Evolutionary conservation across 1,284 basidiomycete species (phyloP), one percentile per base, ranked within the genome.

Genomic region (Ganoderma lucidum): DNA sequence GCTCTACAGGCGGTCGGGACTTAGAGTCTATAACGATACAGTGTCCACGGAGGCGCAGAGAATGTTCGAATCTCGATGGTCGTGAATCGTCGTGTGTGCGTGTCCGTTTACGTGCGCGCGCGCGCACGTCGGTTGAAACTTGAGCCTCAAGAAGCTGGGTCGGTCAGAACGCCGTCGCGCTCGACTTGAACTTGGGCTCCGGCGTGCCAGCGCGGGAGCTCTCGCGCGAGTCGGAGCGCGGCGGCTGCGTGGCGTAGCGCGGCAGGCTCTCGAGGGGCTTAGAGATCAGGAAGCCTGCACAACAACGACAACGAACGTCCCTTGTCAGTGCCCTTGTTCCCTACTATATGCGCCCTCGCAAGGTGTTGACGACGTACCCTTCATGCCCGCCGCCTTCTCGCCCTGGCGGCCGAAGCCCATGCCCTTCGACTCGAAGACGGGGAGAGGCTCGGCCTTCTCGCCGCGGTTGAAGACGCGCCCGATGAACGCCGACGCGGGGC

Each of bases 321-420:
- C 67, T 32, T 53, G 39, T 60, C 65, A 68, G 70, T 65, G 63
- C 39, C 59, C 56, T 61, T 45, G 30, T 63, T 28, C 10, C 15
- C 12, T 28, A 23, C 23, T 23, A 23, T 23, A 30, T 23, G 63
- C 28, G 65, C 9, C 17, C 53, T 39, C 23, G 35, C 41, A 9
- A 23, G 23, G 48, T 6, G 59, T 17, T 9, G n/a, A 78, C 81
- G n/a, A 78, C 81, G 60, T 65, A 86, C 90, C 90, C 74, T 83
- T 86, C 74, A 89, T 79, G 1, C 83, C 87, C 55, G 93, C 93
- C 58, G 86, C 85, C 81, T 92, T 93, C 82, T 95, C 92, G n/a
- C 90, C 93, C 76, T 90, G 88, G 66, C 87, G 84, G 30, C 91
- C 91, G 76, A 93, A 93, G 15, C 91, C 89, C 70, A 87, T 84